A percentile compares a stretch with the other conserved stretches of the same genome.
Conservation (phyloP, 345 rosid species). For the Rhodomyrtus tomentosa region DNA sequence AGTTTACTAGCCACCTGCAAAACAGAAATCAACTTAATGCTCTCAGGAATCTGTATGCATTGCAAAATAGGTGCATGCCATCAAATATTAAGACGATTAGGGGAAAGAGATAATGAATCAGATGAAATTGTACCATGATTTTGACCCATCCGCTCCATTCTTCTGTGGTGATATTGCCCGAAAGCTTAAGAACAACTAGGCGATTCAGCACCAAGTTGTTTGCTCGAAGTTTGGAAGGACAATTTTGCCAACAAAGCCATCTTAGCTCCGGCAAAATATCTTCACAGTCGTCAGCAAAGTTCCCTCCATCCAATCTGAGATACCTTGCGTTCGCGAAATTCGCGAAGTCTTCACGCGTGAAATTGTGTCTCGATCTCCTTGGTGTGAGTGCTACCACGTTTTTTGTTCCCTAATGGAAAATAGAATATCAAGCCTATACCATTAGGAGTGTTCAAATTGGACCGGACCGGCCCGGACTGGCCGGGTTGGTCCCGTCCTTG, state of each 20-base stretch:
- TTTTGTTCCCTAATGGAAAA: not conserved
- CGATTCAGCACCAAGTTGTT: not conserved
- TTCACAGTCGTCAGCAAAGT: not conserved
- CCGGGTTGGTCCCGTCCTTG: too few species aligned
- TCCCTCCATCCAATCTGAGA: not conserved
- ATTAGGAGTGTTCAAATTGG: too few species aligned
- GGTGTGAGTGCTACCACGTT: not conserved
- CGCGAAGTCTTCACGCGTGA: not conserved
- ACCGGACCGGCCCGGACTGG: too few species aligned
- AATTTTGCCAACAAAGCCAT: not conserved
- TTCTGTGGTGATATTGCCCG: not conserved
- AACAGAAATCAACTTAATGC: not conserved
- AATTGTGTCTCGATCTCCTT: not conserved
- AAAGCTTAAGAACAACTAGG: not conserved
- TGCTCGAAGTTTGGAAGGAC: not conserved
- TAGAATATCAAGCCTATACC: not conserved
- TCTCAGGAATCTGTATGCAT: not conserved
- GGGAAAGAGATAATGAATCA: accelerated
- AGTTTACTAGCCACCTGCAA: not conserved
- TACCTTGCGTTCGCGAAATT: not conserved
- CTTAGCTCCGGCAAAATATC: not conserved
- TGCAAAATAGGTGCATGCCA: not conserved
- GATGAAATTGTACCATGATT: not conserved
- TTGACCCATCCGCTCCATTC: not conserved
- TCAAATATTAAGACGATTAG: not conserved